Evolutionary conservation across 176 grass and related monocot genomes (phyloP).

Genomic region (Tuctoria greenei): DNA sequence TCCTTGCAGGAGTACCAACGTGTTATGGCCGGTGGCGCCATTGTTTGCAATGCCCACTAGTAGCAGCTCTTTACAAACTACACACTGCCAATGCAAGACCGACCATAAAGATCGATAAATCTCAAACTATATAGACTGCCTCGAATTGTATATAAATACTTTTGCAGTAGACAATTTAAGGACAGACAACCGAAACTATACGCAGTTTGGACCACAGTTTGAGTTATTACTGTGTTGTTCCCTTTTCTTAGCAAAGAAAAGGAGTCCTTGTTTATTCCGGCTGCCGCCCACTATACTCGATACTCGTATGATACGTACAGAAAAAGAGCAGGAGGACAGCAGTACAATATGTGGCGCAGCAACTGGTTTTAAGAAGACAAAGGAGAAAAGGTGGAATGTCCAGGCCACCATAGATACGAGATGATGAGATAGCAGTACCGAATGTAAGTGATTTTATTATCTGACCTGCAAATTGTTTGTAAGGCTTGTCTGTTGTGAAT

Average conservation of each 20-base stretch:
- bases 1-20: conserved; percentile 51
- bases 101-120: conserved; percentile 44
- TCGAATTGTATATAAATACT: conserved; percentile 31
- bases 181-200: conserved; percentile 56
- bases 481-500: conserved; percentile 29
- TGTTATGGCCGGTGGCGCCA: conserved; percentile 46
- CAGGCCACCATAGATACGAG: conserved; percentile 34
- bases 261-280: conserved; percentile 32
- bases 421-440: conserved; percentile 26
- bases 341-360: conserved; percentile 6
- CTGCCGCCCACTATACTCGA: conserved; percentile 26
- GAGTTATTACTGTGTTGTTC: conserved; percentile 41
- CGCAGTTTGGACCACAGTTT: conserved; percentile 46
- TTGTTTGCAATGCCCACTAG: conserved; percentile 34
- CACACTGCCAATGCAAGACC: conserved; percentile 33
- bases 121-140: neutral
- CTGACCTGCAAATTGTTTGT: conserved; percentile 64
- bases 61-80: conserved; percentile 47
- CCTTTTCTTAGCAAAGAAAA: conserved; percentile 6
- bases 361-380: neutral
- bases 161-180: conserved; percentile 31
- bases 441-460: conserved; percentile 48
- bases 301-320: conserved; percentile 21
- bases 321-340: neutral
- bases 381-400: conserved; percentile 34